A percentile compares a stretch with the other conserved stretches of the same genome.
These are phyloP conservation scores for Exidia glandulosa DNA, from an alignment of 768 basidiomycete species.

Conservation along the genomic window DNA sequence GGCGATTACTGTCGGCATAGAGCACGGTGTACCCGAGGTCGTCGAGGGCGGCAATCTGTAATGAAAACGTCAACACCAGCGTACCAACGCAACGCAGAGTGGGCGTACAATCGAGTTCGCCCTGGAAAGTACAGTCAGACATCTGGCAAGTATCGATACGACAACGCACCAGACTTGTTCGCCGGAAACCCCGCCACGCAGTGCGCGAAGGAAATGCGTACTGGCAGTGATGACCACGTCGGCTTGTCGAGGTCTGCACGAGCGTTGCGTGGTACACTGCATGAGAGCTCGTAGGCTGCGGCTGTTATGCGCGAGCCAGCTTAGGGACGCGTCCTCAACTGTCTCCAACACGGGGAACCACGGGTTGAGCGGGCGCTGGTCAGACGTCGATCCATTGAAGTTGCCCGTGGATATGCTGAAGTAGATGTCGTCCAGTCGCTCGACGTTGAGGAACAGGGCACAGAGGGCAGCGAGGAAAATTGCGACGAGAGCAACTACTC, in stretches of 20 bases:
- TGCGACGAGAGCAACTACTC: too few relatives aligned
- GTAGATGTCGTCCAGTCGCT: too few relatives aligned
- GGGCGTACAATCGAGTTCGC: neutral
- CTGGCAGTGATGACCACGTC: neutral
- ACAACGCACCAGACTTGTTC: neutral
- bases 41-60: neutral
- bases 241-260: neutral
- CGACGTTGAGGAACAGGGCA: too few relatives aligned
- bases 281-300: neutral
- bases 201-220: neutral
- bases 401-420: too few relatives aligned
- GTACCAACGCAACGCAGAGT: too few relatives aligned
- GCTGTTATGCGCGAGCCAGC: neutral
- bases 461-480: too few relatives aligned
- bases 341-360: too few relatives aligned
- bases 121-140: neutral
- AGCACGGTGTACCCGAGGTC: slow-evolving; percentile 3
- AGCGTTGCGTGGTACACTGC: neutral
- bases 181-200: neutral
- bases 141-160: neutral
- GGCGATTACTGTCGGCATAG: neutral
- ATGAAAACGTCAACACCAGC: neutral
- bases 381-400: too few relatives aligned
- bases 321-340: too few relatives aligned
- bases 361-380: neutral